Percentiles rank a stretch among this genome's conserved stretches.
phyloP scores from a whole-genome alignment of 1,284 basidiomycete genomes.

The Heimioporus punctisporus region DNA sequence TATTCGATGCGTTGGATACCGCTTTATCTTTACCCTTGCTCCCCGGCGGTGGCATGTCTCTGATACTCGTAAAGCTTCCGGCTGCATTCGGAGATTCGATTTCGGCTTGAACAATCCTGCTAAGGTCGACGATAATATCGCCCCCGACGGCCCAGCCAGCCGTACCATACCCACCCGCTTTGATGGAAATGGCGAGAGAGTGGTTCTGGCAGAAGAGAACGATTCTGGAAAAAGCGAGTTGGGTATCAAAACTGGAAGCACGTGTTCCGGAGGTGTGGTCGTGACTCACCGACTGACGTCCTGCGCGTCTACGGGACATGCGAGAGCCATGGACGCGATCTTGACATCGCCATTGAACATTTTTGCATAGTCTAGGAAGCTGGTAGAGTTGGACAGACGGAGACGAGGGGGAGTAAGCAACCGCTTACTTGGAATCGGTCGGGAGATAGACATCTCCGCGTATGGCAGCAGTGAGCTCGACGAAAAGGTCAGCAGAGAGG shows the following conservation, averaged over 20 bases:
- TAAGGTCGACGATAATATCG: slow-evolving; percentile 82
- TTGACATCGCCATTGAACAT: slow-evolving; percentile 83
- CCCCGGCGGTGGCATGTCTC: slow-evolving; percentile 48
- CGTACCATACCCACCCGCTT: slow-evolving; percentile 88
- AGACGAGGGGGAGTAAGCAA: not conserved
- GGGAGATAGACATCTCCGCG: slow-evolving; percentile 50
- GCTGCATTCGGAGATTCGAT: slow-evolving; percentile 60
- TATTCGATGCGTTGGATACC: slow-evolving; percentile 5
- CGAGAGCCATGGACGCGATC: slow-evolving; percentile 57
- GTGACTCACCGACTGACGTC: slow-evolving; percentile 71
- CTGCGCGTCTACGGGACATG: slow-evolving; percentile 69
- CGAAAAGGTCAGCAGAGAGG: slow-evolving; percentile 13
- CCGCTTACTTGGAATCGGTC: slow-evolving; percentile 43
- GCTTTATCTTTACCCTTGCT: slow-evolving; percentile 56
- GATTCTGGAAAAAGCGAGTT: slow-evolving; percentile 42
- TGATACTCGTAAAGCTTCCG: slow-evolving; percentile 58
- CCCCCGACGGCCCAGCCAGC: slow-evolving; percentile 88
- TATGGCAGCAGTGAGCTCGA: slow-evolving; percentile 46
- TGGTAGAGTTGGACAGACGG: slow-evolving; percentile 27
- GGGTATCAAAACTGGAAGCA: slow-evolving; percentile 11
- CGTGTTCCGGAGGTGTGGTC: slow-evolving; percentile 6
- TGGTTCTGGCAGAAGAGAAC: slow-evolving; percentile 73
- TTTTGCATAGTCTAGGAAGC: slow-evolving; percentile 62
- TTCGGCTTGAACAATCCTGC: slow-evolving; percentile 63
- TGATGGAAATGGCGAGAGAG: slow-evolving; percentile 77